Evolutionary conservation across 2,329 filamentous ascomycete species (phyloP), one percentile per base, ranked within the genome.

Genomic region (Xylariaceae sp.): DNA sequence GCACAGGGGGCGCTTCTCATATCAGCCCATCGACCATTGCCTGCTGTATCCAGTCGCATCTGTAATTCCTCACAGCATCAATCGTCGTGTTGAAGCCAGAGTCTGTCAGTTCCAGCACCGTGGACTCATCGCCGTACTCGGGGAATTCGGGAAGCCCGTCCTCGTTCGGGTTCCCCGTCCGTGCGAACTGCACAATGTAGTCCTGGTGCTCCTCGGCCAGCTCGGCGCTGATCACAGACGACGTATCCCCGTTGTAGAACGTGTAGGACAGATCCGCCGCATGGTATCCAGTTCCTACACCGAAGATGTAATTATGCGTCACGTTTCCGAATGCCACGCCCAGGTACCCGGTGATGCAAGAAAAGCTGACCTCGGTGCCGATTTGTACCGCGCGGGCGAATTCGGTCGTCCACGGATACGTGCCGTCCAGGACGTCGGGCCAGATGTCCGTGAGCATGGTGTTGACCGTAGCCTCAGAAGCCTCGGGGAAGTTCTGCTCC

Each of bases 261-360:
- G 72, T 75, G 49, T 75, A 79, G 0, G 64, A 45, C 3, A 76
- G 49, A 48, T 81, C 78, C 38, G 66, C 56, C 15, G 69, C 74
- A 52, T 81, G 78, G 28, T 75, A 61, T 7, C 65, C 74, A 0
- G 76, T 75, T 0, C 70, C 69, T 1, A 76, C 65, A 17, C 67
- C 62, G 52, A 79, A 81, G 18, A 71, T 57, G 60, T 80, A 79
- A 2, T 64, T 63, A 54, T 72, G 73, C 0, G 72, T 72, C 9
- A 65, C 38, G 55, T 74, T 73, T 9, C 54, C 51, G 55, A 62
- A 71, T 7, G 69, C 74, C 2, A 58, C 60, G 41, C 67, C 64
- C 3, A 80, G 62, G 51, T 67, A 76, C 51, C 69, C 64, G 12
- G 74, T 69, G 49, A 76, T 76, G 65, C 77, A 80, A 24, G 62